Base-by-base conservation (phyloP, 1,139 yeast species). In the Pichia kudriavzevii region DNA sequence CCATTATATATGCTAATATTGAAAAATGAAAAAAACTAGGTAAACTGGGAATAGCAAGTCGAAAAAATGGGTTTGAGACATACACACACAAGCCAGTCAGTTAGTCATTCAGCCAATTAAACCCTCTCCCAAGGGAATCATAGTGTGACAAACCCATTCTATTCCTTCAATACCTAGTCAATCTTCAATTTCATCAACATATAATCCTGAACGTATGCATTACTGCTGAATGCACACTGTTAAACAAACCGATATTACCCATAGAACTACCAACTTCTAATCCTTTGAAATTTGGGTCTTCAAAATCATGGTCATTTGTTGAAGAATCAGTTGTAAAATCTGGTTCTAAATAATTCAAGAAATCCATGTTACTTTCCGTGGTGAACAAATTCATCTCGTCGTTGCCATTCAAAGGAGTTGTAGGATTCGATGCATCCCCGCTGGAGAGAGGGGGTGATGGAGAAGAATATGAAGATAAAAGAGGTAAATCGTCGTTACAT, bases 171-270 rank as follows among this genome's bases (percentile, higher is more conserved):
- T n/a, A n/a, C n/a, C n/a, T n/a, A n/a, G n/a, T n/a, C n/a, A n/a
- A n/a, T n/a, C n/a, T n/a, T n/a, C n/a, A n/a, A n/a, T n/a, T n/a
- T n/a, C n/a, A n/a, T n/a, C n/a, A n/a, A 7, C 13, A 26, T 5
- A 9, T 11, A 16, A 18, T 26, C 12, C 12, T 7, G 13, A 16
- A 34, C 16, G 15, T 26, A 34, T 46, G 45, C 47, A 52, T 47
- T 60, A 50, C 52, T 59, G 47, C 62, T 57, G 62, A 60, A 58
- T 56, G 61, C 61, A 57, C 59, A 50, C 53, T 49, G 51, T 56
- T 55, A 54, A 48, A 53, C 44, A 50, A 46, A 42, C 53, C 46
- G 46, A 50, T 53, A 30, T 22, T 33, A 32, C 37, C 44, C 39
- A 41, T 28, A 19, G 39, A 33, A 27, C 40, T 47, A 24, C 46